These are phyloP conservation scores for Chloris gayana DNA, from an alignment of 176 grass and related monocot genomes.

Conservation along the genomic window DNA sequence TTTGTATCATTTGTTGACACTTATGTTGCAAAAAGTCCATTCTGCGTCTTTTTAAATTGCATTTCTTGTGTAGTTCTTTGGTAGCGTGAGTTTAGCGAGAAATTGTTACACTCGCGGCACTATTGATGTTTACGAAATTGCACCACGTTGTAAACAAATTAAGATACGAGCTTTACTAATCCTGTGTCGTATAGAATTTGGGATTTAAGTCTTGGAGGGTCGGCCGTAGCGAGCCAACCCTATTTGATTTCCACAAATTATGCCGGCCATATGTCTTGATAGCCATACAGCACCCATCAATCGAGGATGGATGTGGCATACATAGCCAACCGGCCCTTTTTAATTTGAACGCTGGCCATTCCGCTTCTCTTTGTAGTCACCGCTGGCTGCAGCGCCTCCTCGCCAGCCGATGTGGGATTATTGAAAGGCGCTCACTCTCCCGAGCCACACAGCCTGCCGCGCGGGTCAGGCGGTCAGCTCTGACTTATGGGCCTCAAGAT, in stretches of 20 bases:
- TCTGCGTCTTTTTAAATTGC: no score
- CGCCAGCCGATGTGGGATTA: conserved; percentile 41
- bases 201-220: conserved; percentile 36
- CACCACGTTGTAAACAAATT: no score
- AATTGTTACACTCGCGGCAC: no score
- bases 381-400: no score
- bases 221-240: conserved; percentile 88
- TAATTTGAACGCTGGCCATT: accelerated
- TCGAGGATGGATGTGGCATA: conserved; percentile 79
- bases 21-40: no score
- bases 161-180: no score
- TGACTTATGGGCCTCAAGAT: background rate
- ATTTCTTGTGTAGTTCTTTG: no score
- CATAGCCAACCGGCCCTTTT: conserved; percentile 88
- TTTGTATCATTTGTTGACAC: background rate
- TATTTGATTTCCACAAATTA: conserved; percentile 64
- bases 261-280: conserved; percentile 99
- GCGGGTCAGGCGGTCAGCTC: no score
- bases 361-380: conserved; percentile 2
- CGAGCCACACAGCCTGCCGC: no score
- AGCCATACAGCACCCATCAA: conserved; percentile 93
- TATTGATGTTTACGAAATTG: no score
- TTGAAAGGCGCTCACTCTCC: background rate
- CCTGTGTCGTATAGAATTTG: no score
- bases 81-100: no score